These are phyloP conservation scores for Saccharomycopsis sp. DNA, from an alignment of 805 yeast genomes.

Conservation along the genomic window DNA sequence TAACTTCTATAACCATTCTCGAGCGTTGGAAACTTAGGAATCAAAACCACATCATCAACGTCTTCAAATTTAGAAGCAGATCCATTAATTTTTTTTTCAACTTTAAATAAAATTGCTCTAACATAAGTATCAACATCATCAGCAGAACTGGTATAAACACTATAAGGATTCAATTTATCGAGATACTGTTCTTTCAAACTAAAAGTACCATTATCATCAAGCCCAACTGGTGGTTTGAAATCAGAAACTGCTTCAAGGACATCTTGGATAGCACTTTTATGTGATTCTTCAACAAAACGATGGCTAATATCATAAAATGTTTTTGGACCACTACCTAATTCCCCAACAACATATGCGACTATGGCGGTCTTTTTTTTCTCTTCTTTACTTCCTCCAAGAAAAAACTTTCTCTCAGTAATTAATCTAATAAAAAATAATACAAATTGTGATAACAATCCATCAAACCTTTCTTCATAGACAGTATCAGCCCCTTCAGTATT, in stretches of 20 bases:
- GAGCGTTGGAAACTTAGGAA: constrained; percentile 13
- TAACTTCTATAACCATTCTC: constrained; percentile 17
- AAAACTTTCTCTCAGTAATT: constrained; percentile 16
- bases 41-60: constrained; percentile 11
- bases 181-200: constrained; percentile 38
- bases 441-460: constrained; percentile 32
- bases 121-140: constrained; percentile 18
- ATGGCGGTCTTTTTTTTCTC: constrained; percentile 5
- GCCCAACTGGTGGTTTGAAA: constrained; percentile 55
- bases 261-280: constrained; percentile 18
- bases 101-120: constrained; percentile 17
- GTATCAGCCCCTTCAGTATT: constrained; percentile 24
- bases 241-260: constrained; percentile 48
- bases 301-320: constrained; percentile 2
- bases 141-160: constrained; percentile 25
- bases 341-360: constrained; percentile 5
- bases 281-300: background rate
- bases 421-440: constrained; percentile 15
- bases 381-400: constrained; percentile 2
- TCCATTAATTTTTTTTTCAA: constrained; percentile 12
- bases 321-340: constrained; percentile 13
- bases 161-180: constrained; percentile 48
- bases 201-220: constrained; percentile 59
- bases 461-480: constrained; percentile 29
- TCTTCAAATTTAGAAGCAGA: constrained; percentile 12